Evolutionary conservation across 225 moss, liverwort and hornwort species (phyloP).

Genomic region (Marchantia paleacea): DNA sequence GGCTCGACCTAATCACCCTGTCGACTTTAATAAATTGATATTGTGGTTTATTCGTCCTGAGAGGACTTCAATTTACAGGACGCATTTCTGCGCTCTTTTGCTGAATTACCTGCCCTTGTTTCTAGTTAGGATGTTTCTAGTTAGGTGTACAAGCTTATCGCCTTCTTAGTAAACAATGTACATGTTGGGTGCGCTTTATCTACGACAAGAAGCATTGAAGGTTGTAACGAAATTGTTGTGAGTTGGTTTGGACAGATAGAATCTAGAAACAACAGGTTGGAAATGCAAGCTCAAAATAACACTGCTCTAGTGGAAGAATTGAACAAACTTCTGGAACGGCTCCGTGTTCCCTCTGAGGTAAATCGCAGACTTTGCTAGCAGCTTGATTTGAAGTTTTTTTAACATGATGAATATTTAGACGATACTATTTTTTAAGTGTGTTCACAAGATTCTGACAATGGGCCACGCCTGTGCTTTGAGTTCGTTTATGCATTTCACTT

Average conservation of each 20-base stretch:
- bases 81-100: neutral
- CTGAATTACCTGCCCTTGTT: neutral
- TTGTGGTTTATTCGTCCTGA: neutral
- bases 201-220: neutral
- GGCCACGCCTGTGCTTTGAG: neutral
- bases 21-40: too few relatives aligned
- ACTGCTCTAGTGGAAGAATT: conserved; percentile 78
- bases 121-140: neutral
- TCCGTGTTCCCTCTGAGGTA: conserved; percentile 92
- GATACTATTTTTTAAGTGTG: neutral
- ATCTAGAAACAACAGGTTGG: conserved; percentile 95
- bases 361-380: neutral
- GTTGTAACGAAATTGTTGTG: neutral
- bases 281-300: conserved; percentile 97
- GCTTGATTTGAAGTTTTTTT: neutral
- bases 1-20: too few relatives aligned
- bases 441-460: neutral
- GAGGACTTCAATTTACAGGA: neutral
- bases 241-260: conserved; percentile 68
- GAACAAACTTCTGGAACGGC: conserved; percentile 75
- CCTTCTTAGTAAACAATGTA: neutral
- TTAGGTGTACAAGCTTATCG: neutral
- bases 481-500: neutral
- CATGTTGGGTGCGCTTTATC: neutral
- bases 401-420: neutral